These are phyloP conservation scores for Rasamsonia emersonii DNA, from an alignment of 2,329 filamentous ascomycete species.

Conservation along the genomic window DNA sequence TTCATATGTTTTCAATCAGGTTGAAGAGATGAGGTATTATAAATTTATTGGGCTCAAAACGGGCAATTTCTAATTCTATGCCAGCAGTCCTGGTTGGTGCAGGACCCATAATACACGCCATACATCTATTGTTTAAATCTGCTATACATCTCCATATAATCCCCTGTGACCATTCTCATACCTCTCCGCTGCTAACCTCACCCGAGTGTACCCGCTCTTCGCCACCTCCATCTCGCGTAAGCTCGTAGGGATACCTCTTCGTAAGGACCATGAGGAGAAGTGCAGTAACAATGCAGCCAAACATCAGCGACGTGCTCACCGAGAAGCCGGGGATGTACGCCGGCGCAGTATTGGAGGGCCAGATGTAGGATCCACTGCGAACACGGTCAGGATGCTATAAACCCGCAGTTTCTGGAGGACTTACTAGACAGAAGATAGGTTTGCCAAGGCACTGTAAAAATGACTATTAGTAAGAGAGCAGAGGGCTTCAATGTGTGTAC, in stretches of 20 bases:
- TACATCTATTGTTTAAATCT: no score
- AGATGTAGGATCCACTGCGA: slow-evolving; percentile 2
- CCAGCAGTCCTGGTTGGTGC: no score
- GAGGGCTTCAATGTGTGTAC: slow-evolving; percentile 3
- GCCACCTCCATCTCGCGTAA: slow-evolving; percentile 9
- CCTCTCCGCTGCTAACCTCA: no score
- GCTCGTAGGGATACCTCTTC: slow-evolving; percentile 10
- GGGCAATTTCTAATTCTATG: no score
- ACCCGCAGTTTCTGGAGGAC: not conserved
- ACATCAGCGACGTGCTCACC: slow-evolving; percentile 7
- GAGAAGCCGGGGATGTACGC: slow-evolving; percentile 3
- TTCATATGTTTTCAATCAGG: no score
- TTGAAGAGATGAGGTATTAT: no score
- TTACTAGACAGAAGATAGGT: slow-evolving; percentile 4
- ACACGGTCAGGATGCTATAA: slow-evolving; percentile 1
- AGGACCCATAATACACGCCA: no score
- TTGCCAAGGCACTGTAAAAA: slow-evolving; percentile 2
- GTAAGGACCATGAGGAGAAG: slow-evolving; percentile 9
- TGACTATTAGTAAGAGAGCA: not conserved
- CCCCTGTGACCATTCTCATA: no score
- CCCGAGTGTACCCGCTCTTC: no score
- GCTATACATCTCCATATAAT: no score
- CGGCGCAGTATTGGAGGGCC: slow-evolving; percentile 1
- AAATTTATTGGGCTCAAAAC: no score
- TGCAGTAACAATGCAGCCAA: slow-evolving; percentile 5